These are phyloP conservation scores for Sclerotinia glacialis DNA, from an alignment of 2,329 filamentous ascomycete genomes.

Conservation along the genomic window DNA sequence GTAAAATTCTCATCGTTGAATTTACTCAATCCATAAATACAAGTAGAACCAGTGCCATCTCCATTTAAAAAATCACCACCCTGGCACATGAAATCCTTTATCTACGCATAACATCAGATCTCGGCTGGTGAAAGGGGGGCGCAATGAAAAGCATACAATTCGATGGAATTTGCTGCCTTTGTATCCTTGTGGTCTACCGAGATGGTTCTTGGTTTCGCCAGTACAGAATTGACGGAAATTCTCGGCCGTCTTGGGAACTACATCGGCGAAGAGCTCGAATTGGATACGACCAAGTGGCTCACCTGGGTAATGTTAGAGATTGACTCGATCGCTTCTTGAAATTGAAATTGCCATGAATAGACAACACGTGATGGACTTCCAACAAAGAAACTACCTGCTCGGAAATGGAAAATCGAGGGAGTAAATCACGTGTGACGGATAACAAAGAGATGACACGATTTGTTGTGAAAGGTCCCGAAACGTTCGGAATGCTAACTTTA, in stretches of 20 bases:
- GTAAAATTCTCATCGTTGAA: conserved; percentile 91
- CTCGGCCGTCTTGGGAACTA: conserved; percentile 84
- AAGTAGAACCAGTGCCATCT: conserved; percentile 83
- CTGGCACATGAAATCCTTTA: conserved; percentile 96
- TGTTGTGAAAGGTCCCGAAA: background rate
- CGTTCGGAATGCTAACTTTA: background rate
- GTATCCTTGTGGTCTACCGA: conserved; percentile 83
- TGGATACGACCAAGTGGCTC: conserved; percentile 83
- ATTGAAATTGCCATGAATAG: background rate
- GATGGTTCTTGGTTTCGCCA: conserved; percentile 78
- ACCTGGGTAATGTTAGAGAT: conserved; percentile 49
- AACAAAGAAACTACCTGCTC: background rate
- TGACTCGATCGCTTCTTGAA: background rate
- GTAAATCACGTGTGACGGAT: background rate
- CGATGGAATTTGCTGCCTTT: conserved; percentile 94
- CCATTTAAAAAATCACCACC: conserved; percentile 94
- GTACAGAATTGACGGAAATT: conserved; percentile 98
- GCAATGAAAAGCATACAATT: conserved; percentile 59
- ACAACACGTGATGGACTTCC: conserved; percentile 33
- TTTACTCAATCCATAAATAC: conserved; percentile 79
- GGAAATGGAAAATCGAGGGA: too few species aligned
- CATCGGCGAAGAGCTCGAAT: conserved; percentile 84
- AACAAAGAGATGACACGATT: background rate
- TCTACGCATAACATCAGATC: conserved; percentile 44
- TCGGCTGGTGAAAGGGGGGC: background rate